These are phyloP conservation scores for Gamsiella multidivaricata DNA, from an alignment of 192 early-diverging fungal species.

Conservation along the genomic window DNA sequence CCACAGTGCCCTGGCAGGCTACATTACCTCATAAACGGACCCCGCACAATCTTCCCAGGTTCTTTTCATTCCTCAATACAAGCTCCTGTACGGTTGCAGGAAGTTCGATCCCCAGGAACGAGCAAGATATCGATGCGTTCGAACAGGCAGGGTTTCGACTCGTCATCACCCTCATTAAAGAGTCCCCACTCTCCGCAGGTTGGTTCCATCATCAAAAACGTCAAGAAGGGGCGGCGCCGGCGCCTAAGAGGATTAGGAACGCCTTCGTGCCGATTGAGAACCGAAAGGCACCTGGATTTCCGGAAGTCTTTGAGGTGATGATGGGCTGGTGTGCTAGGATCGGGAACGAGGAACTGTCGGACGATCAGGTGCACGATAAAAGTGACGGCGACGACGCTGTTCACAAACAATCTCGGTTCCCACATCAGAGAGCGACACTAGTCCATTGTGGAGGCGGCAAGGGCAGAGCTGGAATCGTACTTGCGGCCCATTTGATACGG, in stretches of 20 bases:
- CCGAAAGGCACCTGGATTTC: constrained; percentile 41
- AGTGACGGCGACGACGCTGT: background rate
- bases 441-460: constrained; percentile 52
- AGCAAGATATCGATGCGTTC: constrained; percentile 39
- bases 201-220: constrained; percentile 29
- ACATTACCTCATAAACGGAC: constrained; percentile 24
- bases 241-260: constrained; percentile 27
- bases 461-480: constrained; percentile 45
- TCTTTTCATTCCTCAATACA: constrained; percentile 41
- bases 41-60: constrained; percentile 34
- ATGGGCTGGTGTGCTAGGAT: constrained; percentile 49
- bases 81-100: constrained; percentile 49
- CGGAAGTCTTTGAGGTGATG: constrained; percentile 44
- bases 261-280: constrained; percentile 51
- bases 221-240: background rate
- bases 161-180: constrained; percentile 41
- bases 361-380: background rate
- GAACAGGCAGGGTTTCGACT: constrained; percentile 36
- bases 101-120: constrained; percentile 46
- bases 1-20: constrained; percentile 29
- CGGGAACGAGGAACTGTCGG: background rate
- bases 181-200: constrained; percentile 31
- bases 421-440: constrained; percentile 35
- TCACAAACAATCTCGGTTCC: background rate
- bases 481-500: constrained; percentile 43